Percentiles rank a stretch among this genome's conserved stretches.
Conservation (phyloP, 2,329 filamentous ascomycete species). For the Calonectria pseudoturangicola region DNA sequence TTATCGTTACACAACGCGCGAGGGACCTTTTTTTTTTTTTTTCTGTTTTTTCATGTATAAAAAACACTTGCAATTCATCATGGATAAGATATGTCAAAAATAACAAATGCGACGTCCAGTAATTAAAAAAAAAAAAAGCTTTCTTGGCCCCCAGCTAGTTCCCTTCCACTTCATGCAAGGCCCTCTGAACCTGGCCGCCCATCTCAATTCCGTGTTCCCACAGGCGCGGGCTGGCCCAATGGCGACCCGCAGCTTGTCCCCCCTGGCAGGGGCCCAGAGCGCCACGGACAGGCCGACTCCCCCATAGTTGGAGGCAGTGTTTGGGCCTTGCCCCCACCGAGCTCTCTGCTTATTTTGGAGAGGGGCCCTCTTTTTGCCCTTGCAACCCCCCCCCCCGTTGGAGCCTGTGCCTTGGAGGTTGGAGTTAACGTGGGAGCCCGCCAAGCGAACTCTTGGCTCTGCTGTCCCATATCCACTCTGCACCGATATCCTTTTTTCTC, state of each 20-base stretch:
- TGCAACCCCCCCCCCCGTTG: slow-evolving; percentile 1
- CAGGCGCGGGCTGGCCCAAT: not conserved
- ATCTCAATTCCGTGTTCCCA: slow-evolving; percentile 20
- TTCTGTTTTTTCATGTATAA: not conserved
- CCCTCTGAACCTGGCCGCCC: slow-evolving; percentile 13
- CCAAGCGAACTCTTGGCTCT: slow-evolving; percentile 13
- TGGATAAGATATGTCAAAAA: too few species aligned
- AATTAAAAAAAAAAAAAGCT: not conserved
- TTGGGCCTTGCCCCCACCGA: slow-evolving; percentile 1
- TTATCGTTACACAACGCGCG: too few species aligned
- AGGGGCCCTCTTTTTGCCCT: not conserved
- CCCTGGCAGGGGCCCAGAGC: slow-evolving; percentile 28
- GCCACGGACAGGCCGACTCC: slow-evolving; percentile 1
- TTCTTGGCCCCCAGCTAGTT: not conserved
- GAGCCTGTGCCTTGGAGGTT: not conserved
- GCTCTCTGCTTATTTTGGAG: slow-evolving; percentile 1
- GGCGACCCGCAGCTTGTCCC: not conserved
- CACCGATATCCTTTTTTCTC: slow-evolving; percentile 15
- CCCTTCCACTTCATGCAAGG: not conserved
- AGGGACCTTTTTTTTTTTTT: too few species aligned
- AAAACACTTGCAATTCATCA: not conserved
- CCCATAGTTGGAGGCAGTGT: slow-evolving; percentile 42
- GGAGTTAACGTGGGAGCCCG: not conserved
- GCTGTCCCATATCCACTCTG: slow-evolving; percentile 9
- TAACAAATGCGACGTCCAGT: not conserved